Evolutionary conservation across 768 basidiomycete species (phyloP).

Genomic region (Macrolepiota dolichaula): DNA sequence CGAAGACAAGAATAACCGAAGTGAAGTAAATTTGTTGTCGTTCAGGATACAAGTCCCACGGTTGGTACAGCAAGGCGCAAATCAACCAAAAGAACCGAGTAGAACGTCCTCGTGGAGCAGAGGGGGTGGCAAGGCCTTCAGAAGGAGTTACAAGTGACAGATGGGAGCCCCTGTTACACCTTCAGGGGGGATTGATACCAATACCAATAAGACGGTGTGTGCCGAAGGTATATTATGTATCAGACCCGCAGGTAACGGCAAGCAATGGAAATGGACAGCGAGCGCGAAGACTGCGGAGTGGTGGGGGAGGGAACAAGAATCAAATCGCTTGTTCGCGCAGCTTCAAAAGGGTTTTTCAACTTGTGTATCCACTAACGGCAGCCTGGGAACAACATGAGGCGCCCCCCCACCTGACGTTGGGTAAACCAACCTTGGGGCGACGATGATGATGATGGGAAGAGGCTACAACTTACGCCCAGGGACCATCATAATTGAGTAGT

Average conservation of each 20-base stretch:
- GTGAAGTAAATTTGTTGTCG: too few species aligned
- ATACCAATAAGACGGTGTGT: background rate
- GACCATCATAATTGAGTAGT: background rate
- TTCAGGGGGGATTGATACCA: background rate
- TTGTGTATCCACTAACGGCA: too few species aligned
- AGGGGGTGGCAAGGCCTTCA: background rate
- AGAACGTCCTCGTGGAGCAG: background rate
- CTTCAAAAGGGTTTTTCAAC: too few species aligned
- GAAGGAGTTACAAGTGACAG: background rate
- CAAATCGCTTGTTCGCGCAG: too few species aligned
- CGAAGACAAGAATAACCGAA: background rate
- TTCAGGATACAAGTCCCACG: too few species aligned
- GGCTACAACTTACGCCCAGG: background rate
- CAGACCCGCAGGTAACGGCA: background rate
- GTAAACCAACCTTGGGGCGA: background rate
- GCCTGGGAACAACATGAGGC: background rate
- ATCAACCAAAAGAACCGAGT: background rate
- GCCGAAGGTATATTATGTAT: too few species aligned
- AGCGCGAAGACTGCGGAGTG: background rate
- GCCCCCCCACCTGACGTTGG: background rate
- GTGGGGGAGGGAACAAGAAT: too few species aligned
- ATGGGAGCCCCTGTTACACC: background rate
- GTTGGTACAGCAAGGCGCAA: too few species aligned
- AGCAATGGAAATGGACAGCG: background rate
- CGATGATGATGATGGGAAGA: background rate